phyloP scores from a whole-genome alignment of 345 rosid species.

The Hevea brasiliensis region DNA sequence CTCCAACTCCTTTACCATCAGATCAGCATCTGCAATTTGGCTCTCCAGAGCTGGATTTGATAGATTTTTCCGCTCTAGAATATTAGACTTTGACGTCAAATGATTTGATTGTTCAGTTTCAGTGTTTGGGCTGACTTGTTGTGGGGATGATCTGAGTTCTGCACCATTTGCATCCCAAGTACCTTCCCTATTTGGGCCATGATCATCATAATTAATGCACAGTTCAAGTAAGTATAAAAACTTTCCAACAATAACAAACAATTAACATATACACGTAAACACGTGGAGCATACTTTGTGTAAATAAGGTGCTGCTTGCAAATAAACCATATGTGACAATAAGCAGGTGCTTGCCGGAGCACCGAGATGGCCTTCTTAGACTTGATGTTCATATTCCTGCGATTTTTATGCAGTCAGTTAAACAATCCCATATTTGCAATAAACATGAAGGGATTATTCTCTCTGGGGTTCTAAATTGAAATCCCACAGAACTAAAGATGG shows the following conservation, averaged over 20 bases:
- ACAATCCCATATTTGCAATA: conserved; percentile 7
- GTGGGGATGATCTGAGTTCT: conserved; percentile 42
- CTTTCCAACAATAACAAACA: not conserved
- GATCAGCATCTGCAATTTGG: conserved; percentile 58
- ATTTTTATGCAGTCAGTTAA: conserved; percentile 23
- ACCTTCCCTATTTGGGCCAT: conserved; percentile 43
- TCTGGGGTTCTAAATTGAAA: not conserved
- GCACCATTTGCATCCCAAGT: conserved; percentile 31
- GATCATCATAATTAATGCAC: conserved; percentile 16
- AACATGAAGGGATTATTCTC: conserved; percentile 2
- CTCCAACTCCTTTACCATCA: conserved; percentile 53
- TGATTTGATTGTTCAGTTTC: conserved; percentile 32
- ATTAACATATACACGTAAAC: too few species aligned
- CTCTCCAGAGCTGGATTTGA: conserved; percentile 53
- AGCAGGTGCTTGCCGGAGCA: conserved; percentile 57
- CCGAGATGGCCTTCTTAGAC: conserved; percentile 72
- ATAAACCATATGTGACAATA: conserved; percentile 76
- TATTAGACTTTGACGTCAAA: conserved; percentile 43
- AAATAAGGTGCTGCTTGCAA: conserved; percentile 62
- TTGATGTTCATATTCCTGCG: conserved; percentile 72
- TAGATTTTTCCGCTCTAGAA: conserved; percentile 25
- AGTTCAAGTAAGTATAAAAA: too few species aligned
- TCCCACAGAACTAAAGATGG: conserved; percentile 10
- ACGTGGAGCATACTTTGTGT: conserved; percentile 62
- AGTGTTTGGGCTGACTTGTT: conserved; percentile 39